Evolutionary conservation across 176 grass and related monocot species (phyloP), one percentile per base, ranked within the genome.

Genomic region (Ensete ventricosum): DNA sequence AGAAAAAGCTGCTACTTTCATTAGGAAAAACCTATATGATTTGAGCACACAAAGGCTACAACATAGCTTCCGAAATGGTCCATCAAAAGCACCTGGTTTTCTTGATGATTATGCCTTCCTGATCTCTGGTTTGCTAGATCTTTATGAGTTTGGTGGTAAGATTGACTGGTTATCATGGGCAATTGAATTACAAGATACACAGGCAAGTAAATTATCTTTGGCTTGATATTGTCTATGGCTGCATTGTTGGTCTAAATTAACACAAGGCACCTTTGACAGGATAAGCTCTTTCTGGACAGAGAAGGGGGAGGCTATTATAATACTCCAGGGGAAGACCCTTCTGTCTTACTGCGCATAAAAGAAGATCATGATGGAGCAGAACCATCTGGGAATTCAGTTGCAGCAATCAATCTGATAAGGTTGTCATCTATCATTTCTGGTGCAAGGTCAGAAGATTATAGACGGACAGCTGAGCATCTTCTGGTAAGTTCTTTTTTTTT

Each of bases 331-430:
- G 90, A 98, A 84, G 94, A 93, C 54, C 90, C 94, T 63, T 98
- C 94, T 24, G 88, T 98, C 16, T 84, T 98, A 64, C 73, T 98
- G 23, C 88, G 88, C 70, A 69, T 87, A 79, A 98, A 98, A 86
- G 94, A 98, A 78, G 94, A 93, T 82, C 82, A 98, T 83, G 94
- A 98, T 89, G 94, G 94, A 74, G 94, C 94, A 49, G 94, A 98
- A 69, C 94, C 90, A 69, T 98, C 94, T 80, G 94, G 94, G 69
- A 93, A 98, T 67, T 98, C 94, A 1, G 78, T 98, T 9, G 78
- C 94, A 64, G 88, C 94, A 1, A 87, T 98, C 34, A 98, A 98
- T 81, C 78, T 93, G 79, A 87, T 98, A 74, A 87, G 94, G 72
- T 85, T 98, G 12, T 84, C 94, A 26, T 91, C 88, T 71, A 87